Percentiles rank a stretch among this genome's conserved stretches.
phyloP scores from a whole-genome alignment of 2,329 filamentous ascomycete species.

The Helotiales sp. region DNA sequence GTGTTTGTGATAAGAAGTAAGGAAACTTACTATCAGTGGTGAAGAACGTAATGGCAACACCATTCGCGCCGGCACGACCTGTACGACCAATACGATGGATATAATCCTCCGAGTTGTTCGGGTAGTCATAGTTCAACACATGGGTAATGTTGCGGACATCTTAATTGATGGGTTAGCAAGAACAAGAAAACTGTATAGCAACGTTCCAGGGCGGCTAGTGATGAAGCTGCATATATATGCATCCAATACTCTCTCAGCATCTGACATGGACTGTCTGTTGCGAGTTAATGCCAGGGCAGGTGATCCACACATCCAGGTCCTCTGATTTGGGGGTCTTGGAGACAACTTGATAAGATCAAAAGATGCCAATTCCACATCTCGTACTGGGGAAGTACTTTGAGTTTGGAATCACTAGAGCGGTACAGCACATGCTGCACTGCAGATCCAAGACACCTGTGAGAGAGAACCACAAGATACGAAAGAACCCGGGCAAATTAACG shows the following conservation, averaged over 20 bases:
- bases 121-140: conserved; percentile 99
- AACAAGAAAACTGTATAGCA: conserved; percentile 60
- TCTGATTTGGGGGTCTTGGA: conserved; percentile 63
- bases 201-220: conserved; percentile 55
- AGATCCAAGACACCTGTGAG: conserved; percentile 84
- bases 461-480: conserved; percentile 81
- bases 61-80: conserved; percentile 88
- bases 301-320: conserved; percentile 60
- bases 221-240: conserved; percentile 37
- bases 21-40: conserved; percentile 92
- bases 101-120: conserved; percentile 98
- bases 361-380: conserved; percentile 75
- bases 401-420: conserved; percentile 76
- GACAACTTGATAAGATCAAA: conserved; percentile 78
- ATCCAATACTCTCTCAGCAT: conserved; percentile 42
- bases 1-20: conserved; percentile 3
- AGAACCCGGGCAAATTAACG: conserved; percentile 90
- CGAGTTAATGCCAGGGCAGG: conserved; percentile 49
- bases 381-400: conserved; percentile 68
- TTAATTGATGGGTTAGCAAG: conserved; percentile 84
- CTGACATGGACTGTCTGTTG: conserved; percentile 39
- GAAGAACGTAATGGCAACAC: conserved; percentile 97
- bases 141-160: conserved; percentile 99
- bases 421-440: conserved; percentile 64
- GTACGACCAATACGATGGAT: conserved; percentile 97